Conservation (phyloP, 805 yeast species). For the Yamadazyma ubonensis region DNA sequence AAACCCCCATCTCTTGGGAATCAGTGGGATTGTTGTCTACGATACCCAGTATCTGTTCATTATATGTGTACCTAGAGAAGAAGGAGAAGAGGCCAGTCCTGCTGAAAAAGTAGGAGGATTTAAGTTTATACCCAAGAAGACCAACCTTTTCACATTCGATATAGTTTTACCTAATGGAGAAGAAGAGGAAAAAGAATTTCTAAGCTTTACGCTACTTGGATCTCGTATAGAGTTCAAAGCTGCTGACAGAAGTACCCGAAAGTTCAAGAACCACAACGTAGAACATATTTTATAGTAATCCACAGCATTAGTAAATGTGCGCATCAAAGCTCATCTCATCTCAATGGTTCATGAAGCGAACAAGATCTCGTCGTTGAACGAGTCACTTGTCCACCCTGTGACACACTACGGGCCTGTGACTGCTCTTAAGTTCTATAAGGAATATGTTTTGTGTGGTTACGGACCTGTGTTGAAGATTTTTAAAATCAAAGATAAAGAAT, state of each 20-base stretch:
- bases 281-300: constrained; percentile 43
- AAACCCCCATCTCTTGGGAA: constrained; percentile 58
- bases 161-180: constrained; percentile 21
- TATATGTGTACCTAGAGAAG: constrained; percentile 49
- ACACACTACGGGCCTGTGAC: constrained; percentile 70
- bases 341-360: background rate
- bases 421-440: constrained; percentile 47
- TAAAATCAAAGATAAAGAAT: constrained; percentile 34
- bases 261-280: constrained; percentile 78
- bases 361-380: constrained; percentile 6
- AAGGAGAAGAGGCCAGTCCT: constrained; percentile 19
- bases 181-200: constrained; percentile 30
- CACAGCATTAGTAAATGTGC: background rate
- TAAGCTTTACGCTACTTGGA: constrained; percentile 71
- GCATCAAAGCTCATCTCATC: constrained; percentile 8
- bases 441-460: constrained; percentile 55
- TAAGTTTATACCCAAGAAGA: constrained; percentile 64
- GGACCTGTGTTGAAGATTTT: constrained; percentile 67
- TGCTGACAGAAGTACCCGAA: constrained; percentile 77
- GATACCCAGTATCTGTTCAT: constrained; percentile 76
- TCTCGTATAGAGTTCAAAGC: constrained; percentile 74
- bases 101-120: constrained; percentile 57
- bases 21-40: constrained; percentile 76
- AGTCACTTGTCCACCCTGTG: constrained; percentile 11
- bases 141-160: constrained; percentile 58